Conservation (phyloP, 2,329 filamentous ascomycete species). For the Paraphaeosphaeria sporulosa region DNA sequence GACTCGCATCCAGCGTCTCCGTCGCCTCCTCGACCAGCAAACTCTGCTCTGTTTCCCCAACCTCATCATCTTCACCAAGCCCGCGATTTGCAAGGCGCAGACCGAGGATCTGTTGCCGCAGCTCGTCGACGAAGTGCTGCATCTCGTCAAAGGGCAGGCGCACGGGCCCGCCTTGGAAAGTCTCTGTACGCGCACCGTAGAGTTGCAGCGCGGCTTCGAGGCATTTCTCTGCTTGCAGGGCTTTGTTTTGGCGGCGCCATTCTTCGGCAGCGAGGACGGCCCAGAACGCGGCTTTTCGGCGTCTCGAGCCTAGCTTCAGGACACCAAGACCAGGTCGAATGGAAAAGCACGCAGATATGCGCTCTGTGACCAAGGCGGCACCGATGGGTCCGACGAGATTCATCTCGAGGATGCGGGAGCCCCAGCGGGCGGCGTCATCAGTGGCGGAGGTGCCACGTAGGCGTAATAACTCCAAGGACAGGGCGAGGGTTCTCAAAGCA, state of each 20-base stretch:
- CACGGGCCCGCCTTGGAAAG: slow-evolving; percentile 15
- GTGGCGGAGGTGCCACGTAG: slow-evolving; percentile 79
- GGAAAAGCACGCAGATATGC: slow-evolving; percentile 83
- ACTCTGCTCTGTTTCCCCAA: slow-evolving; percentile 34
- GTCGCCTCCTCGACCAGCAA: slow-evolving; percentile 46
- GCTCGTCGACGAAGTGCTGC: slow-evolving; percentile 69
- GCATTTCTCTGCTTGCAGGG: slow-evolving; percentile 78
- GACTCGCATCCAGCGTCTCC: slow-evolving; percentile 45
- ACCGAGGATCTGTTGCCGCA: slow-evolving; percentile 68
- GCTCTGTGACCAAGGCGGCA: slow-evolving; percentile 83
- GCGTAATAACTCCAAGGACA: slow-evolving; percentile 83
- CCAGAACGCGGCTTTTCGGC: slow-evolving; percentile 90
- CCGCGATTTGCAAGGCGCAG: slow-evolving; percentile 49
- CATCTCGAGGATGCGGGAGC: slow-evolving; percentile 75
- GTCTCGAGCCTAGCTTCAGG: slow-evolving; percentile 73
- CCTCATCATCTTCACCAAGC: slow-evolving; percentile 50
- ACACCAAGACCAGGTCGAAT: slow-evolving; percentile 73
- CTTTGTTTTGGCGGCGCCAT: slow-evolving; percentile 81
- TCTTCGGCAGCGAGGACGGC: slow-evolving; percentile 81
- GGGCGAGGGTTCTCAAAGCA: slow-evolving; percentile 76
- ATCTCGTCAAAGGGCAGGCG: slow-evolving; percentile 60
- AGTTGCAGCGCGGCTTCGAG: slow-evolving; percentile 72
- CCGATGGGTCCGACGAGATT: slow-evolving; percentile 77
- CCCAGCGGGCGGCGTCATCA: slow-evolving; percentile 90
- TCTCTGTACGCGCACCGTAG: slow-evolving; percentile 55